Evolutionary conservation across 768 basidiomycete species (phyloP).

Genomic region (Xanthoconium stramineum): DNA sequence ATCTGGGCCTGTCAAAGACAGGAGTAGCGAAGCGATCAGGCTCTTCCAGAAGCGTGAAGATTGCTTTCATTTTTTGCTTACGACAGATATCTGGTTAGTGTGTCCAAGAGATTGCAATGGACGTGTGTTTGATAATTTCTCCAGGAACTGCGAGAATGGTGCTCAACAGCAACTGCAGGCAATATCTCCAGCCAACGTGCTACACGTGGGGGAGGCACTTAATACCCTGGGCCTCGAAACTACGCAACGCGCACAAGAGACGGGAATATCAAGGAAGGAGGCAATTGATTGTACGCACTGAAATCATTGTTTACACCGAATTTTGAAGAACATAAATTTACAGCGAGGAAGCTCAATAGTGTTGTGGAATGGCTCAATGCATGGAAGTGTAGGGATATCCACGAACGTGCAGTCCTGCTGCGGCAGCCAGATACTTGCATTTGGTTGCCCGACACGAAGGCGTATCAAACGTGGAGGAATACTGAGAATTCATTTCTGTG

Average conservation of each 20-base stretch:
- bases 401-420: background rate
- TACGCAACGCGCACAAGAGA: too few relatives aligned
- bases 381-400: constrained; percentile 1
- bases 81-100: background rate
- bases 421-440: constrained; percentile 8
- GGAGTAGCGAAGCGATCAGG: background rate
- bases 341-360: background rate
- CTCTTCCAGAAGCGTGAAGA: background rate
- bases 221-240: too few relatives aligned
- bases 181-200: too few relatives aligned
- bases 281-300: background rate
- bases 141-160: background rate
- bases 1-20: background rate
- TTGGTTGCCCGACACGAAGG: constrained; percentile 6
- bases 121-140: background rate
- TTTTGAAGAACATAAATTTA: background rate
- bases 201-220: too few relatives aligned
- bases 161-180: background rate
- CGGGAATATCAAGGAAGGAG: background rate
- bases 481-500: constrained; percentile 5
- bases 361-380: constrained; percentile 3
- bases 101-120: too few relatives aligned
- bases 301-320: too few relatives aligned
- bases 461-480: constrained; percentile 5
- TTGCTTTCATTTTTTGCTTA: constrained; percentile 5